Conservation (phyloP, 2,329 filamentous ascomycete species). For the Fusarium sacchari region DNA sequence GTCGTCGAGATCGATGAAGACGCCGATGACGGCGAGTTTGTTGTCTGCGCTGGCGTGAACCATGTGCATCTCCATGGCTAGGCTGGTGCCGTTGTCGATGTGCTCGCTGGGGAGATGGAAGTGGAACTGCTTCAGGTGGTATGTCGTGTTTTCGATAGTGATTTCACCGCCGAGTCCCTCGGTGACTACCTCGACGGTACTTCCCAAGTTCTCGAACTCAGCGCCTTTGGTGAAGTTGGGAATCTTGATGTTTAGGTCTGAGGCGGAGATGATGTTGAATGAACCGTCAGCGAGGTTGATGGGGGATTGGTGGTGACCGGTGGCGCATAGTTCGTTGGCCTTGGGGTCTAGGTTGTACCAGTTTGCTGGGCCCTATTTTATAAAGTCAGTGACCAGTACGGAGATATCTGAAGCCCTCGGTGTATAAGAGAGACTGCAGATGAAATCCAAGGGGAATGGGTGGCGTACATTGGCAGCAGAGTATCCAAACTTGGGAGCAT, state of each 20-base stretch:
- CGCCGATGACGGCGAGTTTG: conserved; percentile 45
- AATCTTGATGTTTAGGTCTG: conserved; percentile 49
- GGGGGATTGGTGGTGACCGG: conserved; percentile 63
- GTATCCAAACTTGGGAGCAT: conserved; percentile 53
- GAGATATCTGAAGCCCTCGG: accelerated
- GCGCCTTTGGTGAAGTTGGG: conserved; percentile 49
- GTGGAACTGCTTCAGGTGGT: conserved; percentile 64
- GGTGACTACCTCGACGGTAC: conserved; percentile 60
- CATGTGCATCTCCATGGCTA: conserved; percentile 47
- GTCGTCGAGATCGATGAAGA: conserved; percentile 40
- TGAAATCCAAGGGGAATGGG: accelerated
- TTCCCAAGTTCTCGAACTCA: conserved; percentile 62
- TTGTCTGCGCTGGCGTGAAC: conserved; percentile 37
- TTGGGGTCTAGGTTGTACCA: conserved; percentile 58
- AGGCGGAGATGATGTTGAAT: conserved; percentile 46
- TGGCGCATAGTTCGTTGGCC: conserved; percentile 57
- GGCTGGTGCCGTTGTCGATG: conserved; percentile 53
- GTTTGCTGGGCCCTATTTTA: conserved; percentile 58
- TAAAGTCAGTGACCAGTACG: neutral
- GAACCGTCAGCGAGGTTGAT: conserved; percentile 58
- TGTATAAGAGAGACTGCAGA: too few species aligned
- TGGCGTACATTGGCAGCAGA: conserved; percentile 47
- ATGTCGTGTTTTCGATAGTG: conserved; percentile 51
- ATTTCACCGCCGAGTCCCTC: conserved; percentile 57
- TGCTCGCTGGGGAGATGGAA: conserved; percentile 71